phyloP scores from a whole-genome alignment of 2,329 filamentous ascomycete species.

The Cryoendolithus antarcticus region DNA sequence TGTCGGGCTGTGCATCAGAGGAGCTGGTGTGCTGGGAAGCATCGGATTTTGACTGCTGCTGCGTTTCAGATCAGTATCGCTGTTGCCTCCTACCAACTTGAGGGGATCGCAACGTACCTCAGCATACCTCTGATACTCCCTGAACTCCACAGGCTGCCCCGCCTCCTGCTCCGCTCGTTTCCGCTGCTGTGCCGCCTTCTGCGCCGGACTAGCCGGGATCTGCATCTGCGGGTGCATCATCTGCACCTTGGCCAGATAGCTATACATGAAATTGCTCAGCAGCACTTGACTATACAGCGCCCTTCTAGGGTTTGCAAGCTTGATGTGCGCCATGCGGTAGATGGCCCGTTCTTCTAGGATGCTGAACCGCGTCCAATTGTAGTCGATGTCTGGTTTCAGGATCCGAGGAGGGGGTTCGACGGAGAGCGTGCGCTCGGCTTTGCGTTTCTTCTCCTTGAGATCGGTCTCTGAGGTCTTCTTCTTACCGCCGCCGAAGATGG shows the following conservation, averaged over 20 bases:
- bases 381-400: slow-evolving; percentile 78
- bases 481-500: slow-evolving; percentile 80
- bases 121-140: slow-evolving; percentile 25
- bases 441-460: slow-evolving; percentile 58
- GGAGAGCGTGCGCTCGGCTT: slow-evolving; percentile 59
- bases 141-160: slow-evolving; percentile 20
- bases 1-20: background rate
- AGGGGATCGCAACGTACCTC: too few species aligned
- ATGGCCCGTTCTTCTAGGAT: slow-evolving; percentile 94
- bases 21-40: background rate
- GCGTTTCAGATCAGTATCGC: too few species aligned
- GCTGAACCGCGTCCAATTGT: slow-evolving; percentile 89
- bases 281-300: slow-evolving; percentile 89
- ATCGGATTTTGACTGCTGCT: slow-evolving; percentile 1
- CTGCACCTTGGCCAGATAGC: slow-evolving; percentile 94
- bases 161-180: slow-evolving; percentile 10
- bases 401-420: slow-evolving; percentile 63
- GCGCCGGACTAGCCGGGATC: slow-evolving; percentile 55
- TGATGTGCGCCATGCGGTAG: slow-evolving; percentile 97
- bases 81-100: too few species aligned
- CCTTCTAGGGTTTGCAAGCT: slow-evolving; percentile 90
- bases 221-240: slow-evolving; percentile 97
- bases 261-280: slow-evolving; percentile 99
- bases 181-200: slow-evolving; percentile 23
- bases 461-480: slow-evolving; percentile 58